phyloP scores from a whole-genome alignment of 257 asterid species.

The Marsdenia floribunda region DNA sequence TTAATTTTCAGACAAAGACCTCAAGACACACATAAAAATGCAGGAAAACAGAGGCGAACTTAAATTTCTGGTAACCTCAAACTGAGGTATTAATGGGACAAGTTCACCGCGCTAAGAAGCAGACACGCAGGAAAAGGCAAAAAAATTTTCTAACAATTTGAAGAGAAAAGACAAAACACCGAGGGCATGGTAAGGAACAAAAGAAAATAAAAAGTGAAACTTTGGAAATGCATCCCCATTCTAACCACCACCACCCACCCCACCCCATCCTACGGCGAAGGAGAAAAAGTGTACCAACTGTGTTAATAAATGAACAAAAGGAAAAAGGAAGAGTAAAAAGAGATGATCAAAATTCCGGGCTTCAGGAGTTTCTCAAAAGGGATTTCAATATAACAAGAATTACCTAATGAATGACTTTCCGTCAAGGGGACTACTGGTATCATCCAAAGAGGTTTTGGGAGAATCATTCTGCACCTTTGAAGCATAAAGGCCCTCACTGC shows the following conservation, averaged over 20 bases:
- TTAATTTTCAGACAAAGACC: not conserved
- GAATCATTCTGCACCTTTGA: conserved; percentile 46
- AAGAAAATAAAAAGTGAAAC: not conserved
- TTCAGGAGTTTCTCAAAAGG: not conserved
- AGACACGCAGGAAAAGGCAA: not conserved
- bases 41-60: not conserved
- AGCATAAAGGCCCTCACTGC: conserved; percentile 96
- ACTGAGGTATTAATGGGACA: not conserved
- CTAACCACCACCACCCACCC: not conserved
- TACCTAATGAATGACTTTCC: conserved; percentile 96
- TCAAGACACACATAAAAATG: not conserved
- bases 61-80: not conserved
- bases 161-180: not conserved
- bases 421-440: conserved; percentile 57
- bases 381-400: not conserved
- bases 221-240: not conserved
- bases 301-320: not conserved
- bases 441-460: conserved; percentile 38
- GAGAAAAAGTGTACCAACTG: not conserved
- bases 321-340: not conserved
- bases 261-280: not conserved
- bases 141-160: not conserved
- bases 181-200: not conserved
- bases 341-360: not conserved
- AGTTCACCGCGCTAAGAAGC: not conserved